Evolutionary conservation across 2,329 filamentous ascomycete genomes (phyloP), one percentile per base, ranked within the genome.

Genomic region (Sclerotinia borealis): DNA sequence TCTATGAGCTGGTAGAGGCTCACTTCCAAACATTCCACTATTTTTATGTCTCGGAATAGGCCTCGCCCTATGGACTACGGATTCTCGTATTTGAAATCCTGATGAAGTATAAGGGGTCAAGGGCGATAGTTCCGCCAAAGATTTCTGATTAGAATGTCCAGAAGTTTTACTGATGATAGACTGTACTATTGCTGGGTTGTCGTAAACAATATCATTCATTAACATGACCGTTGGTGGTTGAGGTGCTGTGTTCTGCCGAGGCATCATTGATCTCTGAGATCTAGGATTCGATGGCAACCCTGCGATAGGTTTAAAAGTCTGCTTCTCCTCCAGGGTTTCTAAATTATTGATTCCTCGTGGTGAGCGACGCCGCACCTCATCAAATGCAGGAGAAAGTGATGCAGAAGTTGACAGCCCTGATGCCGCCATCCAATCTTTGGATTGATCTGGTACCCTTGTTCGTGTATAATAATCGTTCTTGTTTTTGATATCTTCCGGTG

Each of bases 191-290:
- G 70, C 73, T 0, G 83, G 81, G 63, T 86, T 76, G 61, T 85
- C 76, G 66, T 84, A 85, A 41, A 82, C 77, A 61, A 85, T 83
- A 56, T 81, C 77, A 64, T 84, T 85, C 56, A 85, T 73, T 61
- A 84, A 79, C 79, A 85, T 80, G 51, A 85, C 78, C 4, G 79
- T 84, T 64, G 80, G 78, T 29, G 80, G 74, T 59, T 74, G 77
- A 61, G 68, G 49, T 25, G 65, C 58, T 13, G 25, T 29, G 22
- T 63, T 54, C 37, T 68, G 63, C 29, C 60, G 51, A 10, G 60
- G 49, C 39, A 67, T 63, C 10, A 55, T 54, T 25, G 64, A 61
- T 52, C 64, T 67, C 19, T 67, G 64, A n/a, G 68, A 48, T 58
- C 68, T 63, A 49, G 72, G 71, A 61, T 72, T 71, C 7, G 67